Conservation (phyloP, 2,329 filamentous ascomycete species). For the Didymellaceae sp. region DNA sequence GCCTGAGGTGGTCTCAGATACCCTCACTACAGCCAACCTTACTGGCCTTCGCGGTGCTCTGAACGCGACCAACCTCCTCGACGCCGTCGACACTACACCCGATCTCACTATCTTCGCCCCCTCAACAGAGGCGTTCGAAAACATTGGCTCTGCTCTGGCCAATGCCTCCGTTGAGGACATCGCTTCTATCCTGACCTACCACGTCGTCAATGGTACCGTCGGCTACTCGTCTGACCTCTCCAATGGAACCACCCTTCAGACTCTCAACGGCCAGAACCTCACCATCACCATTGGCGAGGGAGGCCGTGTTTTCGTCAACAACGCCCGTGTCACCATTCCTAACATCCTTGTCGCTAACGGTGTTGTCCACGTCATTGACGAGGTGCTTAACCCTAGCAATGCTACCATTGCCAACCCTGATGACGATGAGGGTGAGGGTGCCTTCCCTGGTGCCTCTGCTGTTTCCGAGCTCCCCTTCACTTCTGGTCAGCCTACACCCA, state of each 20-base stretch:
- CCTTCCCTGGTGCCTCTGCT: slow-evolving; percentile 60
- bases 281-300: slow-evolving; percentile 48
- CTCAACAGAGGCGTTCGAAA: slow-evolving; percentile 64
- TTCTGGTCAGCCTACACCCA: slow-evolving; percentile 57
- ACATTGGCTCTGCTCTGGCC: slow-evolving; percentile 60
- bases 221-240: slow-evolving; percentile 58
- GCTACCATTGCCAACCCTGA: slow-evolving; percentile 52
- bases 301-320: slow-evolving; percentile 53
- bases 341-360: slow-evolving; percentile 55
- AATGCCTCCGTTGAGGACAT: slow-evolving; percentile 58
- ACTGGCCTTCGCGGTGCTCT: slow-evolving; percentile 53
- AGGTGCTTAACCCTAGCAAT: slow-evolving; percentile 63
- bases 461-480: slow-evolving; percentile 62
- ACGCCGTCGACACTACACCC: slow-evolving; percentile 49
- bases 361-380: slow-evolving; percentile 61
- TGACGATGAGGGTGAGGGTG: slow-evolving; percentile 57
- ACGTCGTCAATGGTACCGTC: slow-evolving; percentile 64
- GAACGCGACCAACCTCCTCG: slow-evolving; percentile 47
- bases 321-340: slow-evolving; percentile 50
- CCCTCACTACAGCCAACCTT: slow-evolving; percentile 45
- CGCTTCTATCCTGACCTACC: slow-evolving; percentile 65
- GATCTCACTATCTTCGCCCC: slow-evolving; percentile 71
- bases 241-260: slow-evolving; percentile 49
- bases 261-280: slow-evolving; percentile 47
- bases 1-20: slow-evolving; percentile 41